Conservation (phyloP, 2,329 filamentous ascomycete genomes). For the Lasiodiplodia sp. region DNA sequence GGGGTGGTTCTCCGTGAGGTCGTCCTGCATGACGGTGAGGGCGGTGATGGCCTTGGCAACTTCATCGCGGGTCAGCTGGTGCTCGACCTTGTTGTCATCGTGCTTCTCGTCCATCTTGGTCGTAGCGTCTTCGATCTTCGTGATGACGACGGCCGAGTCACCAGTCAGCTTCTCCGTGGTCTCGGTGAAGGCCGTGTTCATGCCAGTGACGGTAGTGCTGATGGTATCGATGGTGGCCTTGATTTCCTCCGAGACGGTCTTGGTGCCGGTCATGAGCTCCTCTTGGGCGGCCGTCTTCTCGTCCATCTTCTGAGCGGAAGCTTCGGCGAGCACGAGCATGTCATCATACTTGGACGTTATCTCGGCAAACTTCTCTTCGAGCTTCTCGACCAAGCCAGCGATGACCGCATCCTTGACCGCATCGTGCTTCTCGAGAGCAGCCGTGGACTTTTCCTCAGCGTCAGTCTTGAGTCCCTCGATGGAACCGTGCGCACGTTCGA, state of each 20-base stretch:
- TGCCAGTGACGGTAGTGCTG: constrained; percentile 64
- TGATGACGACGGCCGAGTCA: constrained; percentile 86
- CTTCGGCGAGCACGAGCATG: constrained; percentile 75
- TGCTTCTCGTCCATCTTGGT: constrained; percentile 78
- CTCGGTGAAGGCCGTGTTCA: constrained; percentile 72
- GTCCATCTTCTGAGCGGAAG: constrained; percentile 75
- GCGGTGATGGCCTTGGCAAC: constrained; percentile 75
- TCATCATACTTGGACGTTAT: constrained; percentile 89
- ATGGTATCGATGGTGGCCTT: constrained; percentile 86
- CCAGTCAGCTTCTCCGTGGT: constrained; percentile 86
- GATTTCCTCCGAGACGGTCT: constrained; percentile 83
- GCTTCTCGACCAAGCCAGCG: constrained; percentile 61
- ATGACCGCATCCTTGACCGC: constrained; percentile 64
- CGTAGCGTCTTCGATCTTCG: constrained; percentile 80
- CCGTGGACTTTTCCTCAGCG: constrained; percentile 66
- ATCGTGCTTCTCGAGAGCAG: constrained; percentile 65
- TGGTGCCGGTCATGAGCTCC: constrained; percentile 76
- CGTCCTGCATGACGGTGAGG: constrained; percentile 78
- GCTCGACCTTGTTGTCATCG: constrained; percentile 76
- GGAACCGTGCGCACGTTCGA: constrained; percentile 84
- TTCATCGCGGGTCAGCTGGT: constrained; percentile 82
- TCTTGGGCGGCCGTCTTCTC: constrained; percentile 76
- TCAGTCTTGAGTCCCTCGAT: constrained; percentile 83
- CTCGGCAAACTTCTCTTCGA: constrained; percentile 81
- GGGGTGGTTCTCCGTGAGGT: constrained; percentile 83